Percentiles rank a stretch among this genome's conserved stretches.
These are phyloP conservation scores for Plectranthus barbatus DNA, from an alignment of 257 asterid species.

Conservation along the genomic window DNA sequence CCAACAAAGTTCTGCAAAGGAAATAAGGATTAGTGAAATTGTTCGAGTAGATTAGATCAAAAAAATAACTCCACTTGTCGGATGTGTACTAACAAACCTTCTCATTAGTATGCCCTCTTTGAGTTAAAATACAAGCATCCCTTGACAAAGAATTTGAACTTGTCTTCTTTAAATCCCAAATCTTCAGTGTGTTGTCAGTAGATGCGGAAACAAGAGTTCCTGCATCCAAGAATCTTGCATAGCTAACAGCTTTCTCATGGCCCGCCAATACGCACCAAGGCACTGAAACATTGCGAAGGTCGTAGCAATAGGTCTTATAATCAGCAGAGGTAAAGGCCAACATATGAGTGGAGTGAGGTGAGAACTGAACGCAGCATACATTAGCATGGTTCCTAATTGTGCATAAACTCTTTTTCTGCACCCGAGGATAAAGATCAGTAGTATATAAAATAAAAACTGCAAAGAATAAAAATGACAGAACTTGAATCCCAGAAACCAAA, in stretches of 20 bases:
- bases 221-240: conserved; percentile 71
- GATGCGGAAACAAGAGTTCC: conserved; percentile 82
- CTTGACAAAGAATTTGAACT: conserved; percentile 49
- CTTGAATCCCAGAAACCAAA: not conserved
- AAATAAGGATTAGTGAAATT: conserved; percentile 18
- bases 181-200: conserved; percentile 83
- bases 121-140: conserved; percentile 75
- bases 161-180: conserved; percentile 90
- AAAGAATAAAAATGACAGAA: not conserved
- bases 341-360: conserved; percentile 56
- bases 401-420: conserved; percentile 86
- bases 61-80: not conserved
- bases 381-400: conserved; percentile 81
- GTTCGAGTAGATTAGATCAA: not conserved
- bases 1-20: conserved; percentile 90
- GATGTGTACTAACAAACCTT: conserved; percentile 45
- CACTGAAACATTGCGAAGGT: conserved; percentile 62
- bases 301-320: conserved; percentile 83
- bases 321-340: conserved; percentile 86
- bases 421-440: conserved; percentile 21
- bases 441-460: not conserved
- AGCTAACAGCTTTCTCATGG: conserved; percentile 86
- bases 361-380: conserved; percentile 89
- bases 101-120: conserved; percentile 87
- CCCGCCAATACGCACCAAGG: conserved; percentile 93